phyloP scores from a whole-genome alignment of 441 rosid species.

The Adansonia rubrostipa region DNA sequence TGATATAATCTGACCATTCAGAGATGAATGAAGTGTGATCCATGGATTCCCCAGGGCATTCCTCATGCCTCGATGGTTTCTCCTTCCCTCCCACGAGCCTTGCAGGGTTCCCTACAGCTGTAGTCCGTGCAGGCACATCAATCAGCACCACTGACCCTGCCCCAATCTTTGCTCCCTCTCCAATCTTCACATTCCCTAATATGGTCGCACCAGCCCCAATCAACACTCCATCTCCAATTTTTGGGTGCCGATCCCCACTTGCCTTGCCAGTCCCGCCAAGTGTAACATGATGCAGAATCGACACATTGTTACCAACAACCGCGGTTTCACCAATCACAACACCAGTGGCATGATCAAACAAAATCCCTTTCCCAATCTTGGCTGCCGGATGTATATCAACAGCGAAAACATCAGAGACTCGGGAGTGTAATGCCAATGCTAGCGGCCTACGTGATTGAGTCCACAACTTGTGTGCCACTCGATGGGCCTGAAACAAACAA shows the following conservation, averaged over 20 bases:
- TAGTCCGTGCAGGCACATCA: slow-evolving; percentile 72
- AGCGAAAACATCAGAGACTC: slow-evolving; percentile 87
- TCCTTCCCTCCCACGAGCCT: slow-evolving; percentile 90
- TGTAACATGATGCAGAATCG: slow-evolving; percentile 86
- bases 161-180: slow-evolving; percentile 90
- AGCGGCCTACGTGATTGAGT: slow-evolving; percentile 68
- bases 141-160: slow-evolving; percentile 90
- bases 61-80: slow-evolving; percentile 62
- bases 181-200: slow-evolving; percentile 78
- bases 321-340: slow-evolving; percentile 96
- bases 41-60: slow-evolving; percentile 91
- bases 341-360: slow-evolving; percentile 91
- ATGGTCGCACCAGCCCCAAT: slow-evolving; percentile 95
- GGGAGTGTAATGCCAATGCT: slow-evolving; percentile 84
- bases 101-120: slow-evolving; percentile 93
- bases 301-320: slow-evolving; percentile 87
- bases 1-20: slow-evolving; percentile 93
- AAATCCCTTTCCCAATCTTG: slow-evolving; percentile 76
- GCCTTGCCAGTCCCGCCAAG: slow-evolving; percentile 92
- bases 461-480: slow-evolving; percentile 89
- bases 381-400: slow-evolving; percentile 97
- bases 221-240: slow-evolving; percentile 90
- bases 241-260: slow-evolving; percentile 80
- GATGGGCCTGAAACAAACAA: slow-evolving; percentile 65
- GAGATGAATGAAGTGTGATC: slow-evolving; percentile 92